Evolutionary conservation across 768 basidiomycete species (phyloP), one percentile per base, ranked within the genome.

Genomic region (Kwoniella dendrophila): DNA sequence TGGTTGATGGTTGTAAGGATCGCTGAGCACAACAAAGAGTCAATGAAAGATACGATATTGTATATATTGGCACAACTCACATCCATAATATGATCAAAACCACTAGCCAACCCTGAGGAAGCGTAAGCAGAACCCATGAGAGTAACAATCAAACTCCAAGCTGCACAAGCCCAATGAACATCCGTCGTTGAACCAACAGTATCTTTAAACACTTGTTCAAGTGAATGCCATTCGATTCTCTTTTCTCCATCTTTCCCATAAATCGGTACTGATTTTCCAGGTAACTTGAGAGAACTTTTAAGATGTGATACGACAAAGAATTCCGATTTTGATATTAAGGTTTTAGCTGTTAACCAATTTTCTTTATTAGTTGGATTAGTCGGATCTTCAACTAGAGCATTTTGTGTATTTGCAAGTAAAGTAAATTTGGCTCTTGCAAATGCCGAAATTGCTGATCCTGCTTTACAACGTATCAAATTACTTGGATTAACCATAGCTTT

Each of bases 141-240:
- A 30, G 62, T 74, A 11, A 77, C 73, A 5, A 78, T 12, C 5
- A 62, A 55, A 5, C 72, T 55, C 74, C 74, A 78, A 38, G 75
- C 64, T 4, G 74, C 66, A 55, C 74, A 77, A 18, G 73, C 71
- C 77, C 77, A 78, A 20, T 68, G 55, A 0, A 74, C 72, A 12
- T 72, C 72, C n/a, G 62, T 56, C 11, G 50, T 66, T 4, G 44
- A 49, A 1, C 72, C 69, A 18, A 75, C 62, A 5, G 67, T 66
- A 33, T 72, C 69, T 59, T 67, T 74, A 50, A 75, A 63, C 0
- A 64, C 33, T 40, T 61, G 56, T 32, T 71, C 72, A 12, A 73
- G 49, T 0, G 58, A 56, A 14, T 55, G 43, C 62, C 66, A 71
- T 40, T 73, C 70, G 22, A 68, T 70, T 56, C 52, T 64, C 52